Evolutionary conservation across 2,329 filamentous ascomycete species (phyloP), one percentile per base, ranked within the genome.

Genomic region (Aspergillus sp.): DNA sequence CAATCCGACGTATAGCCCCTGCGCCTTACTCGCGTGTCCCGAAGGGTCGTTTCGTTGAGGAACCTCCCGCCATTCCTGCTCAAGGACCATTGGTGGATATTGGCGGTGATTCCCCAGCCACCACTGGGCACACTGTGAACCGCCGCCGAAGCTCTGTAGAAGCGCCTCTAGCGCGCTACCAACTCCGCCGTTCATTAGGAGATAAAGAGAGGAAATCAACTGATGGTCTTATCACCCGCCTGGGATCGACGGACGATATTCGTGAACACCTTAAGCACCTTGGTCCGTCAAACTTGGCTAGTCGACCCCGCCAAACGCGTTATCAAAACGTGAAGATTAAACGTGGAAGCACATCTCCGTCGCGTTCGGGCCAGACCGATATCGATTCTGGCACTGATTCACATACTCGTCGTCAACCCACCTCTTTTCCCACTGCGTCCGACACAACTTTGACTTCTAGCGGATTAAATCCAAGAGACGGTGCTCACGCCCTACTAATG

Each of bases 1-100:
- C 95, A 20, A 97, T 99, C 65, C 87, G 95, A 57, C 90, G 95
- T 52, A 84, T 96, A 68, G 85, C 89, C 18, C 92, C 92, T 1
- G 92, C 93, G 2, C 93, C 93, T 1, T 89, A 91, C 69, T 86
- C 86, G 44, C 85, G 89, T 55, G 83, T 86, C n/a, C 83, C 81
- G 18, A 85, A 83, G 63, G 80, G 78, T 44, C 79, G 79, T 53
- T 76, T 85, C 39, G 71, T 85, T 17, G 76, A 78, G 56, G 80
- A 82, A 30, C 72, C 71, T 20, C 74, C 77, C 1, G 68, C 72
- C 38, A 61, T 72, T 12, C 61, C 69, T 41, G 59, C 72, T 1
- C 62, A 71, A n/a, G 56, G 63, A 13, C 66, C 74, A 48, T 66
- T 80, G 13, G 72, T 78, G 41, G 74, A 82, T 39, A 72, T 85